Evolutionary conservation across 108 stramenopile genomes (phyloP).

Genomic region (Skeletonema potamos): DNA sequence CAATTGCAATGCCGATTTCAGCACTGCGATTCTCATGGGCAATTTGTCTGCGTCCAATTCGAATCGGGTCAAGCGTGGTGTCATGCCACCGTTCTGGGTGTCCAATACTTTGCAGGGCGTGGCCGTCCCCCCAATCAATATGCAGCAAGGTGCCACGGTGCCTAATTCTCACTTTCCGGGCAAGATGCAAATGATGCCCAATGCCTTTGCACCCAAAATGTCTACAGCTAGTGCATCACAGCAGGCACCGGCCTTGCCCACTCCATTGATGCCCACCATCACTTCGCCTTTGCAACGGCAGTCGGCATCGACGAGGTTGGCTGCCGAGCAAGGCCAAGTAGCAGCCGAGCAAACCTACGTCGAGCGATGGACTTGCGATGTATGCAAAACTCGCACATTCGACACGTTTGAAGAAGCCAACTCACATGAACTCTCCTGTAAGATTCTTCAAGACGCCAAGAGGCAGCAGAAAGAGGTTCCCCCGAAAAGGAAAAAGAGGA

Average conservation of each 20-base stretch:
- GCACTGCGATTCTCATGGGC: not conserved
- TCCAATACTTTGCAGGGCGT: not conserved
- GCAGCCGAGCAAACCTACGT: not conserved
- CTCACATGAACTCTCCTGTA: constrained; percentile 24
- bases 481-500: constrained; percentile 1
- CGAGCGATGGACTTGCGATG: constrained; percentile 30
- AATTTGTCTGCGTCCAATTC: not conserved
- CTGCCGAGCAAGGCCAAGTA: not conserved
- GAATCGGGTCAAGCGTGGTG: not conserved
- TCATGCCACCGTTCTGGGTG: not conserved
- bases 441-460: constrained; percentile 8
- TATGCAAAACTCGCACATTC: constrained; percentile 29
- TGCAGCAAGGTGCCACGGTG: not conserved
- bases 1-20: not conserved
- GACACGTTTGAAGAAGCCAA: constrained; percentile 33
- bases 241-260: not conserved
- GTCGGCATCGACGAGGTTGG: not conserved
- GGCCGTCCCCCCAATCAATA: not conserved
- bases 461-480: not conserved
- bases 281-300: not conserved
- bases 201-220: not conserved
- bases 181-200: not conserved
- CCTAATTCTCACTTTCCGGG: not conserved
- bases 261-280: not conserved
- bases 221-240: not conserved